These are phyloP conservation scores for Balamuthia mandrillaris DNA, from an alignment of 208 protist genomes.

Conservation along the genomic window DNA sequence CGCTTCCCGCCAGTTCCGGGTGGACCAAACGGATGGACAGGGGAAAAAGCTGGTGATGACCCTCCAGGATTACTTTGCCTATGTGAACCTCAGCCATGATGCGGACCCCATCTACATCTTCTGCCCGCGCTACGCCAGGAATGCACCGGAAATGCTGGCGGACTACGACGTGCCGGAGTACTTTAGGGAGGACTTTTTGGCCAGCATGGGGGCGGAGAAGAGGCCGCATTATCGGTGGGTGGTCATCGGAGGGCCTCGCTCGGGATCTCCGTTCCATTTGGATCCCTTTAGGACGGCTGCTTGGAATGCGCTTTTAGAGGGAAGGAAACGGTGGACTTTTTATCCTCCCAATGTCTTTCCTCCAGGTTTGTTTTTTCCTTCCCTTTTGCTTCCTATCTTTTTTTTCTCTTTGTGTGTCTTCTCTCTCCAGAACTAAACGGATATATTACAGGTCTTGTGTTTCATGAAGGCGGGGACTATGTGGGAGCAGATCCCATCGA, in stretches of 20 bases:
- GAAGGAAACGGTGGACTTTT: constrained; percentile 14
- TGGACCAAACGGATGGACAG: constrained; percentile 31
- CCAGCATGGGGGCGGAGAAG: constrained; percentile 1
- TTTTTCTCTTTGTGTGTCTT: no score
- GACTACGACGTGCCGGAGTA: constrained; percentile 32
- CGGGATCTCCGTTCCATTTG: constrained; percentile 29
- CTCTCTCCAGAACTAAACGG: not conserved
- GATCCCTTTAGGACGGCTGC: constrained; percentile 37
- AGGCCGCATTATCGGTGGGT: not conserved
- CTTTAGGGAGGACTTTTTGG: constrained; percentile 25
- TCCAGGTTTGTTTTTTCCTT: not conserved
- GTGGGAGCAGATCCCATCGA: constrained; percentile 22
- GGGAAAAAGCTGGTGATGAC: constrained; percentile 35
- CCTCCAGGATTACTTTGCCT: constrained; percentile 13
- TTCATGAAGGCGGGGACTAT: constrained; percentile 29
- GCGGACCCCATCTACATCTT: constrained; percentile 41
- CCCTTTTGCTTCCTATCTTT: no score
- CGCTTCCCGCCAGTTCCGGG: not conserved
- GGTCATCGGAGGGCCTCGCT: constrained; percentile 21
- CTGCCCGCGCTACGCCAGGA: constrained; percentile 1
- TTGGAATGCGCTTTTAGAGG: constrained; percentile 17
- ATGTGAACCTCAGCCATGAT: not conserved
- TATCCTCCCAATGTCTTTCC: constrained; percentile 5
- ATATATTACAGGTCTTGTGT: no score
- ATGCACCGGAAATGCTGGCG: not conserved